These are phyloP conservation scores for Lactarius trivialis DNA, from an alignment of 768 basidiomycete genomes.

Conservation along the genomic window DNA sequence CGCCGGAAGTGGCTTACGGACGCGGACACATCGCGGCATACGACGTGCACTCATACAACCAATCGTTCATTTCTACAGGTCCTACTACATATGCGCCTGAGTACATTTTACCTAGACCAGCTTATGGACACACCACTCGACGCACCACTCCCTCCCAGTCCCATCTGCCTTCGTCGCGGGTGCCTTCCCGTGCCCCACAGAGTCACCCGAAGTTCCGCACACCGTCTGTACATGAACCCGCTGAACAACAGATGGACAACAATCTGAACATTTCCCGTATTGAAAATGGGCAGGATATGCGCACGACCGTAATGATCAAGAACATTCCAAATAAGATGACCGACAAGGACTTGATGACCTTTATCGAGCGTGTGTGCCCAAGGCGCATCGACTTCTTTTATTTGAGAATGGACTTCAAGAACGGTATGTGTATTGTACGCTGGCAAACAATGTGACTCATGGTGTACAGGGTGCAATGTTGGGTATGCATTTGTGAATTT, in stretches of 20 bases:
- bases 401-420: conserved; percentile 79
- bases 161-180: conserved; percentile 18
- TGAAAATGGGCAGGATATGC: conserved; percentile 68
- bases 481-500: conserved; percentile 90
- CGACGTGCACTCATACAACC: conserved; percentile 6
- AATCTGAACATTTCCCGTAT: conserved; percentile 64
- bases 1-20: conserved; percentile 1
- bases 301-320: conserved; percentile 86
- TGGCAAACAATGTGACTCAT: not conserved
- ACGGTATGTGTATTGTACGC: conserved; percentile 41
- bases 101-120: conserved; percentile 16
- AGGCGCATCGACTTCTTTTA: conserved; percentile 82
- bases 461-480: conserved; percentile 59
- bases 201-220: conserved; percentile 9
- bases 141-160: conserved; percentile 7
- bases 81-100: conserved; percentile 15
- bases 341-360: conserved; percentile 61
- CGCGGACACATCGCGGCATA: conserved; percentile 4
- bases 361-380: conserved; percentile 66
- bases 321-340: conserved; percentile 93
- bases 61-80: conserved; percentile 19
- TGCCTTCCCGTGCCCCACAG: conserved; percentile 24
- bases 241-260: conserved; percentile 39
- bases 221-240: conserved; percentile 9
- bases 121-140: conserved; percentile 11